phyloP scores from a whole-genome alignment of 441 rosid species.

The Theobroma grandiflorum region DNA sequence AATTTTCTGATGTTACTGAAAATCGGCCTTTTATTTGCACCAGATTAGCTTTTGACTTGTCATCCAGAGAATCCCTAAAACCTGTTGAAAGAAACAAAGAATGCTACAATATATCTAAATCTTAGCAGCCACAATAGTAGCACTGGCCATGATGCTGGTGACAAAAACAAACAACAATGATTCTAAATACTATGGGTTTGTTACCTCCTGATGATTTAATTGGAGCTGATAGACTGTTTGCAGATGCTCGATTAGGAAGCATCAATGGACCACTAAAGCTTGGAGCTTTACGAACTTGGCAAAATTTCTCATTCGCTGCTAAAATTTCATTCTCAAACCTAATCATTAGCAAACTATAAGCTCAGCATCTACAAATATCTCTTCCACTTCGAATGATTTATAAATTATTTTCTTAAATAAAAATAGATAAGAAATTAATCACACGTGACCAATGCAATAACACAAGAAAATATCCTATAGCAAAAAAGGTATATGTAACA shows the following conservation, averaged over 20 bases:
- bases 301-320: conserved; percentile 50
- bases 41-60: conserved; percentile 85
- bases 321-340: conserved; percentile 78
- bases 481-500: background rate
- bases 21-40: conserved; percentile 98
- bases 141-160: background rate
- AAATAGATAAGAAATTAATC: background rate
- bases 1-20: conserved; percentile 97
- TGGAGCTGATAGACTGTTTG: conserved; percentile 98
- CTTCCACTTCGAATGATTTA: background rate
- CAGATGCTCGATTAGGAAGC: conserved; percentile 97
- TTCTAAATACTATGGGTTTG: background rate
- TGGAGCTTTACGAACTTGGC: conserved; percentile 70
- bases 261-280: conserved; percentile 97
- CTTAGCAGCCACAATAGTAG: background rate
- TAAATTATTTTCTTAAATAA: conserved; percentile 16
- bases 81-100: conserved; percentile 53
- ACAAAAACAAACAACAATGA: conserved; percentile 24
- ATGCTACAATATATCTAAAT: background rate
- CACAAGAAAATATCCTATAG: background rate
- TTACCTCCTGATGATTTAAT: conserved; percentile 95
- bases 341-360: conserved; percentile 30
- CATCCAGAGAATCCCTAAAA: conserved; percentile 92
- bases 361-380: conserved; percentile 16
- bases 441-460: conserved; percentile 8